Evolutionary conservation across 257 asterid species (phyloP), one percentile per base, ranked within the genome.

Genomic region (Penstemon newberryi): DNA sequence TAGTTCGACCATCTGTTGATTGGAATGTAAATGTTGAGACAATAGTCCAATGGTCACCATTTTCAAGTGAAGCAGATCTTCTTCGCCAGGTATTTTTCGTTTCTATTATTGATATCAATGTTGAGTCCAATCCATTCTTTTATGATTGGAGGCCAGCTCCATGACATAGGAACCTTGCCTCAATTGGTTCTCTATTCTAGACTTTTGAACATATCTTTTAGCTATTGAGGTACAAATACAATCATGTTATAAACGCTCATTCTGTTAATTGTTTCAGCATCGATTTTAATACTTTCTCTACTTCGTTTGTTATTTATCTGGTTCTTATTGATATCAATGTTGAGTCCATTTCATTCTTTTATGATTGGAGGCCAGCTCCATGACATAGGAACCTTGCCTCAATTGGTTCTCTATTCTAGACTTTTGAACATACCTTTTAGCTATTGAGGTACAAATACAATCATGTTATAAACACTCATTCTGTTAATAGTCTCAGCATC

Each of bases 11-110:
- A 15, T 78, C 91, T 41, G 71, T 56, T 66, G 71, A 55, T 70
- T 85, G 91, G 91, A 67, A 71, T 37, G 70, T 58, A 54, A 94
- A 91, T 78, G 82, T 91, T 52, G 96, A 87, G 54, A 79, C 97
- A 60, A 75, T 94, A 69, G 76, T 89, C 73, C 83, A 86, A 46
- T 94, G 99, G 99, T 94, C 99, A 63, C 96, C 97, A 13, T 94
- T 91, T 74, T 78, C 89, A 67, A 81, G 88, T 67, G 99, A 89
- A 87, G 84, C 73, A 45, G 96, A 91, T 75, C 99, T 94, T 79
- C 89, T 83, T 74, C 81, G 57, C 66, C 96, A 94, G 99, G 97
- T 91, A 63, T 45, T 49, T 53, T 60, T 70, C 60, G 56, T 50
- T 43, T 42, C 38, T 51, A 45, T 41, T 66, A 55, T 45, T 25